A percentile compares a stretch with the other conserved stretches of the same genome.
These are phyloP conservation scores for Ganoderma resinaceum DNA, from an alignment of 1,284 basidiomycete species.

Conservation along the genomic window DNA sequence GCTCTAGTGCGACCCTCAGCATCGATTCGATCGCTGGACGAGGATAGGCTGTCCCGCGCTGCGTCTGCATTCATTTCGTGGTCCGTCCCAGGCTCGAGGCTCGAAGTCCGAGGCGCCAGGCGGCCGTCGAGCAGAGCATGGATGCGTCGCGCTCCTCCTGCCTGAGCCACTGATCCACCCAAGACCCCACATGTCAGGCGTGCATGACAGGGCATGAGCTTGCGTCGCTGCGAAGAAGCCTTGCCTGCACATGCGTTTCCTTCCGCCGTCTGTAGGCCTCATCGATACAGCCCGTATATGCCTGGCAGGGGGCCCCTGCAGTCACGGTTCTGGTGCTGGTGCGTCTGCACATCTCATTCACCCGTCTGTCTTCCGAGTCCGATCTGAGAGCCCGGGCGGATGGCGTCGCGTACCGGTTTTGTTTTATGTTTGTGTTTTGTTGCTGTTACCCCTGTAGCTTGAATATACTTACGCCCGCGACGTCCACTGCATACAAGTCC, in stretches of 20 bases:
- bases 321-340: not conserved
- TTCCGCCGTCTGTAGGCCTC: not conserved
- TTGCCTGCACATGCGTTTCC: constrained; percentile 1
- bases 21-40: not conserved
- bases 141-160: not conserved
- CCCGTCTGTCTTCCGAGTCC: not conserved
- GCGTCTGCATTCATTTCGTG: not conserved
- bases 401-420: not conserved
- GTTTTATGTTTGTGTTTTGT: not conserved
- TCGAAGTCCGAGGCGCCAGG: not conserved
- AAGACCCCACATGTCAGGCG: not conserved
- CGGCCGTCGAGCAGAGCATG: not conserved
- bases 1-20: not conserved
- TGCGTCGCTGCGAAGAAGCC: constrained; percentile 2
- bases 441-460: constrained; percentile 4
- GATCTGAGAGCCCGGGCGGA: not conserved
- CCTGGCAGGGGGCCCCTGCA: not conserved
- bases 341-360: not conserved
- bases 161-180: not conserved
- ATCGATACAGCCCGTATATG: constrained; percentile 6
- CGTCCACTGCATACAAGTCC: not conserved
- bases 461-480: constrained; percentile 1
- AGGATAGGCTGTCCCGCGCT: not conserved
- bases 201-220: constrained; percentile 3
- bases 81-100: not conserved